Percentiles rank a stretch among this genome's conserved stretches.
Evolutionary conservation across 352 stramenopile genomes (phyloP).

Genomic region (Peronosclerospora sorghi): DNA sequence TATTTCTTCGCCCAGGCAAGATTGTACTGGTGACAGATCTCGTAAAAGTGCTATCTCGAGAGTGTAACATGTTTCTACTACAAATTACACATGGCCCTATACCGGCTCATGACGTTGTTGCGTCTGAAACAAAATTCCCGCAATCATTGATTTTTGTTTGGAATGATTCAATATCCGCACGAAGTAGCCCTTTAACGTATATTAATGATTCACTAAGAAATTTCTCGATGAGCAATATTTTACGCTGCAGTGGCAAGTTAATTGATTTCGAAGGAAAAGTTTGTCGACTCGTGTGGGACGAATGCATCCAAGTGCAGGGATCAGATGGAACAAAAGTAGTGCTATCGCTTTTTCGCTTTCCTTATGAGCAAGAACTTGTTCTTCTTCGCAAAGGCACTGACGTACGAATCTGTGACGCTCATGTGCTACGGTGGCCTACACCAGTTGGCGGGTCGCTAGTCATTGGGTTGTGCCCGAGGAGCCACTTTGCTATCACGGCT

Average conservation of each 20-base stretch:
- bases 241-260: conserved; percentile 11
- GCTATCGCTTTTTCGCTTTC: conserved; percentile 32
- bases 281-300: conserved; percentile 25
- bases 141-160: conserved; percentile 22
- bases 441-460: conserved; percentile 18
- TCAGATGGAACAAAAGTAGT: conserved; percentile 10
- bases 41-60: conserved; percentile 49
- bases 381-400: conserved; percentile 19
- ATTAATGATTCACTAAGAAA: conserved; percentile 3
- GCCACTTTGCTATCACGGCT: conserved; percentile 16
- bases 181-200: background rate
- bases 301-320: conserved; percentile 28
- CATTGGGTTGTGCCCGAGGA: conserved; percentile 28
- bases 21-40: conserved; percentile 46
- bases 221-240: conserved; percentile 4
- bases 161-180: background rate
- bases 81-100: conserved; percentile 21
- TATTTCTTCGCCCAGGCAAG: conserved; percentile 33
- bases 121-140: background rate
- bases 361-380: conserved; percentile 17
- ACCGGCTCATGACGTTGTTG: background rate
- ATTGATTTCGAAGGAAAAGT: conserved; percentile 27
- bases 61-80: conserved; percentile 52
- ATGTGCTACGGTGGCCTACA: conserved; percentile 25
- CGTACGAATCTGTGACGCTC: conserved; percentile 14